A percentile compares a stretch with the other conserved stretches of the same genome.
Conservation (phyloP, 2,329 filamentous ascomycete species). For the Aspergillus sp. region DNA sequence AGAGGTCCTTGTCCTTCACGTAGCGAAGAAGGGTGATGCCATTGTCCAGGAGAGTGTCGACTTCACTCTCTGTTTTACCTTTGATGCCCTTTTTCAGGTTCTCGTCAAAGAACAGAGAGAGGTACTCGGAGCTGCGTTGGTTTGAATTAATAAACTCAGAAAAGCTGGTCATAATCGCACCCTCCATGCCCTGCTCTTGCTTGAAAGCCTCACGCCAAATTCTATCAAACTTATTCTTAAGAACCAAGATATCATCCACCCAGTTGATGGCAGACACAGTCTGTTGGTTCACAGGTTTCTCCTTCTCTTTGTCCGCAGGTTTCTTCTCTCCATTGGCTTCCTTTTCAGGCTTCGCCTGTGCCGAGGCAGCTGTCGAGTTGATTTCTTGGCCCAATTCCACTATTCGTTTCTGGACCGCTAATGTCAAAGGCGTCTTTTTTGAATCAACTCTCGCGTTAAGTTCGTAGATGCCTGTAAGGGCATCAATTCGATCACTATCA, state of each 20-base stretch:
- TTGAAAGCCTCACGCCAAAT: slow-evolving; percentile 68
- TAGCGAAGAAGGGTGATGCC: slow-evolving; percentile 83
- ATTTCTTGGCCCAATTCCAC: slow-evolving; percentile 74
- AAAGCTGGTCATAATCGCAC: slow-evolving; percentile 77
- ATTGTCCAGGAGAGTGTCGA: slow-evolving; percentile 77
- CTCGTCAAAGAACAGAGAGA: slow-evolving; percentile 94
- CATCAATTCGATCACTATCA: slow-evolving; percentile 72
- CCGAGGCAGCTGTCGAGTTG: slow-evolving; percentile 52
- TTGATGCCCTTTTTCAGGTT: slow-evolving; percentile 90
- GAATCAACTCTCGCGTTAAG: slow-evolving; percentile 70
- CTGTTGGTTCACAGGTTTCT: slow-evolving; percentile 61
- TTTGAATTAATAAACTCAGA: slow-evolving; percentile 93
- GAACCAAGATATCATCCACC: slow-evolving; percentile 78
- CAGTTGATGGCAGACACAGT: slow-evolving; percentile 85
- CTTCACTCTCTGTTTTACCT: slow-evolving; percentile 80
- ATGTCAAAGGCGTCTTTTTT: slow-evolving; percentile 61
- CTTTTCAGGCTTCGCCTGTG: slow-evolving; percentile 39
- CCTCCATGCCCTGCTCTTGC: slow-evolving; percentile 68
- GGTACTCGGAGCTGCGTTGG: slow-evolving; percentile 73
- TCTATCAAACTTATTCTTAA: slow-evolving; percentile 84
- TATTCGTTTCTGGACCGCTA: slow-evolving; percentile 64
- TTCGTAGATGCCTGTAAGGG: slow-evolving; percentile 71
- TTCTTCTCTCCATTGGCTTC: slow-evolving; percentile 47
- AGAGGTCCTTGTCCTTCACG: slow-evolving; percentile 83
- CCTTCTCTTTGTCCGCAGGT: slow-evolving; percentile 37